Evolutionary conservation across 768 basidiomycete species (phyloP), one percentile per base, ranked within the genome.

Genomic region (Boletellus sp.): DNA sequence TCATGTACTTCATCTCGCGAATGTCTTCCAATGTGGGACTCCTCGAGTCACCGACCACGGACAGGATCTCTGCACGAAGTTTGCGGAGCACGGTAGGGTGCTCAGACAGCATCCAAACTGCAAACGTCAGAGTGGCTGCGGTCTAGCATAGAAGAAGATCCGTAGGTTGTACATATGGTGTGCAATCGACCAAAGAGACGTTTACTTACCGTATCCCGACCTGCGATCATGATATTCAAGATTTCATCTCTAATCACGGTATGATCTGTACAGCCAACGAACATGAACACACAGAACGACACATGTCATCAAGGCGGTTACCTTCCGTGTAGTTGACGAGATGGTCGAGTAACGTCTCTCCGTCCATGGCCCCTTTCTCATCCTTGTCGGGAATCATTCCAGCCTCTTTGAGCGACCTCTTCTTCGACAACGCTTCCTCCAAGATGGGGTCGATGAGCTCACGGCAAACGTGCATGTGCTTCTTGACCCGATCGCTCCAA

Each of bases 381-480:
- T 23, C 23, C 39, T 53, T 48, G 2, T 53, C 49, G 26, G 46
- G 13, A 20, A 51, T 59, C 23, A 67, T 62, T 19, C 54, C 58
- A 9, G 55, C 51, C 10, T 62, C 64, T 6, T 54, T 51, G 45
- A 36, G 42, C 20, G 53, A 59, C 57, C n/a, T n/a, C n/a, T 71
- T 75, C 54, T 69, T 72, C 55, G 62, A 60, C 4, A 83, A 50
- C 5, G 79, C 80, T 34, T 76, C 72, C 37, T 64, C 51, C 53
- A 84, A 42, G 45, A 85, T 77, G 1, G 79, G 79, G 36, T 80
- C 72, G 34, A 83, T 69, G 58, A 80, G 81, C 15, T 59, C 70
- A 39, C 77, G 69, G 11, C 84, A 72, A 12, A 78, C 68, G 37
- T 64, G 60, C 72, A 79, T 76, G 38, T 73, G 72, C 47, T 70